Evolutionary conservation across 352 stramenopile genomes (phyloP).

Genomic region (Phytophthora boehmeriae): DNA sequence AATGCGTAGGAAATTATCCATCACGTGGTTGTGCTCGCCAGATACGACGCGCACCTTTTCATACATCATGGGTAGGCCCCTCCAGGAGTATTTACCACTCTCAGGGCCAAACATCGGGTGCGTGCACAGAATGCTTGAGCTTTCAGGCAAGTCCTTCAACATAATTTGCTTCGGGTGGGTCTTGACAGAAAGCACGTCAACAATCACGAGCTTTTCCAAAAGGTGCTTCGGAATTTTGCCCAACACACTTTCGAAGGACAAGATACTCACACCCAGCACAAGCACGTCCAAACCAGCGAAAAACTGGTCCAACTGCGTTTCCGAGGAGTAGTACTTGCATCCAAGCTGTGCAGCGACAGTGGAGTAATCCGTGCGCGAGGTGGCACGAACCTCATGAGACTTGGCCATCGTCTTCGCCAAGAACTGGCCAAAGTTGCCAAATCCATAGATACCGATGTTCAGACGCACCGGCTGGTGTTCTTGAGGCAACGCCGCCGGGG

Average conservation of each 20-base stretch:
- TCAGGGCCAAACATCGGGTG: constrained; percentile 99
- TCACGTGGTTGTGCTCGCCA: constrained; percentile 60
- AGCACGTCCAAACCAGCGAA: constrained; percentile 94
- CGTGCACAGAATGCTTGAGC: constrained; percentile 95
- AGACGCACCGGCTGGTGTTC: constrained; percentile 57
- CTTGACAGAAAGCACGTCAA: constrained; percentile 99
- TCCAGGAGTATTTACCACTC: constrained; percentile 95
- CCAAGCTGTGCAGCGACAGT: constrained; percentile 51
- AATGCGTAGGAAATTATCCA: constrained; percentile 94
- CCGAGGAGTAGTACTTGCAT: constrained; percentile 63
- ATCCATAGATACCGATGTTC: constrained; percentile 96
- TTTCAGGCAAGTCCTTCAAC: constrained; percentile 88
- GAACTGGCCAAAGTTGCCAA: constrained; percentile 98
- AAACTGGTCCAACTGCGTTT: constrained; percentile 88
- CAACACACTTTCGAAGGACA: constrained; percentile 79
- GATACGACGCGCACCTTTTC: constrained; percentile 90
- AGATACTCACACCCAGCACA: constrained; percentile 87
- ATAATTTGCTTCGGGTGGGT: constrained; percentile 95
- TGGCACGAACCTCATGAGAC: constrained; percentile 88
- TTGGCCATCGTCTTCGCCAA: constrained; percentile 95
- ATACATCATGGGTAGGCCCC: constrained; percentile 96
- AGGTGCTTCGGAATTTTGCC: constrained; percentile 66
- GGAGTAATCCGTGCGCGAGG: constrained; percentile 89
- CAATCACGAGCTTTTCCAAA: constrained; percentile 91
- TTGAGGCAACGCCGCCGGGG: constrained; percentile 25